A percentile compares a stretch with the other conserved stretches of the same genome.
phyloP scores from a whole-genome alignment of 164 flowering plant species.

The Chloranthus sessilifolius region DNA sequence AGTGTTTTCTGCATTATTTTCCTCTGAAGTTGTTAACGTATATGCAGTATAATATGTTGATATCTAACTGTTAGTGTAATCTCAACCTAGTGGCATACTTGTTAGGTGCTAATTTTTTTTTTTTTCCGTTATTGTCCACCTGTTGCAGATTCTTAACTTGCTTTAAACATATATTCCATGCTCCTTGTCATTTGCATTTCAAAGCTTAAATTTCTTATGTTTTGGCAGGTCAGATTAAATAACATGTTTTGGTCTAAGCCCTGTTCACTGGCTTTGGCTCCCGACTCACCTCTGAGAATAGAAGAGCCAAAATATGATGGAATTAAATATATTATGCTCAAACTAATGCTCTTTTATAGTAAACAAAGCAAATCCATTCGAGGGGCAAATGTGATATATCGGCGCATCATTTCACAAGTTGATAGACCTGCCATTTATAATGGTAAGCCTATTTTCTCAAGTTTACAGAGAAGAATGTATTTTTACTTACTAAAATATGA shows the following conservation, averaged over 20 bases:
- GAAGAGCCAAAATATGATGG: conserved; percentile 87
- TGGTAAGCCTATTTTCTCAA: conserved; percentile 31
- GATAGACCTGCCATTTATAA: conserved; percentile 79
- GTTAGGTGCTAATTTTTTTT: neutral
- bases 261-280: conserved; percentile 71
- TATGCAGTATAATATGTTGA: too few relatives aligned
- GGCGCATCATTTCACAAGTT: conserved; percentile 67
- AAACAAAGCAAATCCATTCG: conserved; percentile 86
- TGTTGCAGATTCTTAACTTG: neutral
- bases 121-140: neutral
- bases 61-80: neutral
- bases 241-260: conserved; percentile 85
- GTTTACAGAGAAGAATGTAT: neutral
- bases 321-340: conserved; percentile 41
- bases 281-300: conserved; percentile 64
- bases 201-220: neutral
- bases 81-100: neutral
- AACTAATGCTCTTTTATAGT: conserved; percentile 78
- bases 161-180: neutral
- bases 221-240: conserved; percentile 63
- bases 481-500: neutral
- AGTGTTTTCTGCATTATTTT: too few relatives aligned
- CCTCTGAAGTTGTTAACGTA: too few relatives aligned
- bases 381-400: conserved; percentile 76
- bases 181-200: conserved; percentile 3